These are phyloP conservation scores for Fraxinus cuspidata DNA, from an alignment of 257 asterid genomes.

Conservation along the genomic window DNA sequence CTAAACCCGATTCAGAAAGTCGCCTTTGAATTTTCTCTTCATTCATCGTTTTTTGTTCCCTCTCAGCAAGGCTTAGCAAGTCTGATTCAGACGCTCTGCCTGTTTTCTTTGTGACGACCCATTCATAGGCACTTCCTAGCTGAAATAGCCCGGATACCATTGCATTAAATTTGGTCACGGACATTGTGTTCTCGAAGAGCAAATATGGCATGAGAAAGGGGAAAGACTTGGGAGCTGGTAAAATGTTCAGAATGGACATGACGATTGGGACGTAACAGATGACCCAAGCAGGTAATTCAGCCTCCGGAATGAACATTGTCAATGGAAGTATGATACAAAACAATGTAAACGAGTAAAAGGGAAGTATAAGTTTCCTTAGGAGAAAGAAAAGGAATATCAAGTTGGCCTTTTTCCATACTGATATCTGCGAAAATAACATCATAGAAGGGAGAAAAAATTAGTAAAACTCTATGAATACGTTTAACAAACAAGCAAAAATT, in stretches of 20 bases:
- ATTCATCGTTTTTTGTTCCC: constrained; percentile 46
- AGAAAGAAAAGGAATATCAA: constrained; percentile 88
- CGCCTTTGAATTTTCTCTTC: constrained; percentile 74
- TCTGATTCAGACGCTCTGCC: constrained; percentile 90
- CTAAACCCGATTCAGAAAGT: constrained; percentile 81
- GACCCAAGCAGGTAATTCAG: constrained; percentile 82
- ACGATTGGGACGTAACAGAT: constrained; percentile 80
- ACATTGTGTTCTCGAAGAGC: constrained; percentile 93
- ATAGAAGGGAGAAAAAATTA: not conserved
- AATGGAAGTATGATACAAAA: constrained; percentile 89
- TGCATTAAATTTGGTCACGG: constrained; percentile 93
- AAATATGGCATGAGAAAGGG: constrained; percentile 92
- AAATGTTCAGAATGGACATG: constrained; percentile 77
- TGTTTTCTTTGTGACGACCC: constrained; percentile 92
- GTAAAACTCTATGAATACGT: not conserved
- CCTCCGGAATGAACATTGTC: constrained; percentile 95
- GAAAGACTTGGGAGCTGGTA: constrained; percentile 82
- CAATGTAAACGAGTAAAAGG: constrained; percentile 86
- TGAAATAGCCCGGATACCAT: constrained; percentile 91
- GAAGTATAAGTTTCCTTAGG: constrained; percentile 79
- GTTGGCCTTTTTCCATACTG: constrained; percentile 78
- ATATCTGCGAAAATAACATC: constrained; percentile 52
- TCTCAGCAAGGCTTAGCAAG: constrained; percentile 64
- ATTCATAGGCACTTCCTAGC: constrained; percentile 85
- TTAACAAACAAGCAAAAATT: not conserved